Percentiles rank a stretch among this genome's conserved stretches.
Evolutionary conservation across 1,139 yeast species (phyloP).

Genomic region (Scheffersomyces quercinus): DNA sequence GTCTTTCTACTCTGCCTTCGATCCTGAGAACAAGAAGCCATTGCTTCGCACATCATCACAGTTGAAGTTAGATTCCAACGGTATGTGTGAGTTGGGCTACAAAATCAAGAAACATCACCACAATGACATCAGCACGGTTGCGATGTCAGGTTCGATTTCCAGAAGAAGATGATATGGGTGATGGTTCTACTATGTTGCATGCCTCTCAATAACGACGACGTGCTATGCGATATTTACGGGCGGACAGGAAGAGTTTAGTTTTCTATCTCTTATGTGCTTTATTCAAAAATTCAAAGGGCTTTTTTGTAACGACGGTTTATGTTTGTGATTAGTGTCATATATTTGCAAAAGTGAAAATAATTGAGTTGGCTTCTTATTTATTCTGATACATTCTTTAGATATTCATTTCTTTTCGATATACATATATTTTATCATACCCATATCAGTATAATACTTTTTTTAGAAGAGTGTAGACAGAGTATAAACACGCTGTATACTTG

Average conservation of each 20-base stretch:
- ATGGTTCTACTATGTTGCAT: background rate
- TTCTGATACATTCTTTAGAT: slow-evolving; percentile 5
- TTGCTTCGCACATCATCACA: slow-evolving; percentile 9
- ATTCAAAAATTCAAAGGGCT: background rate
- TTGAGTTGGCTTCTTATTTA: background rate
- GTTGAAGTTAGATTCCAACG: slow-evolving; percentile 30
- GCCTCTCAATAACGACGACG: no score
- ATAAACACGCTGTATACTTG: no score
- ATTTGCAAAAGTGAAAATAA: no score
- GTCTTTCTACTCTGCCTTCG: background rate
- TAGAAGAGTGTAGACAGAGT: no score
- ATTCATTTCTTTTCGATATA: background rate
- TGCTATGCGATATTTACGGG: no score
- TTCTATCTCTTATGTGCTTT: background rate
- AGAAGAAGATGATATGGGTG: slow-evolving; percentile 10
- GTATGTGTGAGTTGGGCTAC: slow-evolving; percentile 47
- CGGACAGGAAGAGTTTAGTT: background rate
- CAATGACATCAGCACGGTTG: slow-evolving; percentile 37
- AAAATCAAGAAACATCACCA: slow-evolving; percentile 48
- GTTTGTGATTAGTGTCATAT: no score
- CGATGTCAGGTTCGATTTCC: slow-evolving; percentile 27
- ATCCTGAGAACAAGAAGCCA: background rate
- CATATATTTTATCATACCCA: no score
- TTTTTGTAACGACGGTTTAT: slow-evolving; percentile 1
- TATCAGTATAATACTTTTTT: no score